These are phyloP conservation scores for Melanomma pulvis-pyrius DNA, from an alignment of 495 filamentous ascomycete species.

Conservation along the genomic window DNA sequence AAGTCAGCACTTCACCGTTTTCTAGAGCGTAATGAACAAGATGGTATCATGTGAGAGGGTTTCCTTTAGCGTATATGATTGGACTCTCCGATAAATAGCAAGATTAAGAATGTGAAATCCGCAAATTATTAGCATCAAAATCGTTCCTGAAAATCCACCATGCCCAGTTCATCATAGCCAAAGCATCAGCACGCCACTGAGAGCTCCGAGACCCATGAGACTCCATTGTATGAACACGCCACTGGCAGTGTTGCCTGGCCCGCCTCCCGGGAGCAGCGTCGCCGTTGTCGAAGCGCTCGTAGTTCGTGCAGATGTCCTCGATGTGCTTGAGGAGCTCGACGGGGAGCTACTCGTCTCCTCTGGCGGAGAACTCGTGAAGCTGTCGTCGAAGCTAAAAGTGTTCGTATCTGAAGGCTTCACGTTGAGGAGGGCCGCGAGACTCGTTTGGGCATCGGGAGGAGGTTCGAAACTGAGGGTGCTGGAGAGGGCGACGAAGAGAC, in stretches of 20 bases:
- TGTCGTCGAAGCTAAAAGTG: background rate
- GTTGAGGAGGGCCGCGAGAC: conserved; percentile 2
- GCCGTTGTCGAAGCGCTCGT: background rate
- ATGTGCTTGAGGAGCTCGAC: background rate
- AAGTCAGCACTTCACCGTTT: too few species aligned
- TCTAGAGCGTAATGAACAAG: too few species aligned
- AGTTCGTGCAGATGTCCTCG: background rate
- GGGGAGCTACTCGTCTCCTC: background rate
- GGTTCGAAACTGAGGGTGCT: conserved; percentile 12
- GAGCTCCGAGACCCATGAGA: background rate
- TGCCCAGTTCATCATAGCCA: too few species aligned
- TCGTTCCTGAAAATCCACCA: too few species aligned
- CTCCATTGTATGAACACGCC: background rate
- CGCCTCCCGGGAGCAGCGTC: background rate
- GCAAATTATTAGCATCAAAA: background rate
- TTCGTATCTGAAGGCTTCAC: conserved; percentile 1
- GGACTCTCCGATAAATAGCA: too few species aligned
- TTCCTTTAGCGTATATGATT: too few species aligned
- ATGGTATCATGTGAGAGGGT: too few species aligned
- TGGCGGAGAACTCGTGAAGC: background rate
- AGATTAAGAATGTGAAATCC: too few species aligned
- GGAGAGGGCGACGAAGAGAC: conserved; percentile 20
- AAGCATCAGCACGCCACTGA: conserved; percentile 2
- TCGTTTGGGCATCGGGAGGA: conserved; percentile 20
- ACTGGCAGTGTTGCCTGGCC: background rate